Base-by-base conservation (phyloP, 1,139 yeast genomes). In the Protomyces inouyei region DNA sequence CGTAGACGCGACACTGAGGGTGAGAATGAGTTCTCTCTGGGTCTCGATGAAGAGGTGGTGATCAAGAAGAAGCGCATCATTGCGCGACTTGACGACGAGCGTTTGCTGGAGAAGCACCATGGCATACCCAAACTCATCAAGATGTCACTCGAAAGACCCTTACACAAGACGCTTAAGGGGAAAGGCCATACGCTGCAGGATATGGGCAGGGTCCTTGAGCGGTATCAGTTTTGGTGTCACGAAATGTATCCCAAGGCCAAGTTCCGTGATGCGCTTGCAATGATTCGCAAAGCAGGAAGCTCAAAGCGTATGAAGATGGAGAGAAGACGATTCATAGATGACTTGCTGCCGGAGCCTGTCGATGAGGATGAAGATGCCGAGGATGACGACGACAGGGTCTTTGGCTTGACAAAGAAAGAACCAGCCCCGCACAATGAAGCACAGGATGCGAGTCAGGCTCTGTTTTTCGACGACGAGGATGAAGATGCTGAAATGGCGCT, bases 201-300 rank as follows among this genome's bases (percentile, higher is more conserved):
- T 68, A 71, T 83, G 61, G 73, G 77, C 8, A 75, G 77, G 54
- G 77, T 89, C 1, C 75, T 88, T 35, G 84, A 82, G 67, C 84
- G 83, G 70, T 89, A 88, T 74, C 95, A 88, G 74, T 74, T 89
- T 38, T 89, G 96, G 96, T 91, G 92, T 35, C 96, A 89, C 73
- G 82, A 85, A 3, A 72, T 89, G 61, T 89, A 82, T 70, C 95
- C 96, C 10, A 85, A 85, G 73, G 91, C 95, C 1, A 85, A 82
- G 67, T 88, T 89, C 69, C 77, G 79, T 64, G 96, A 88, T 72
- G 86, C 83, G 66, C 67, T 78, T 3, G 65, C 70, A 21, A 69
- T 77, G 55, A 71, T 75, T 12, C 70, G 73, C 38, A 65, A 67
- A 21, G 74, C 73, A 0, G 80, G 80, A 25, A 69, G 69, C 23